Evolutionary conservation across 2,329 filamentous ascomycete genomes (phyloP), one percentile per base, ranked within the genome.

Genomic region (Colletotrichum theobromicola): DNA sequence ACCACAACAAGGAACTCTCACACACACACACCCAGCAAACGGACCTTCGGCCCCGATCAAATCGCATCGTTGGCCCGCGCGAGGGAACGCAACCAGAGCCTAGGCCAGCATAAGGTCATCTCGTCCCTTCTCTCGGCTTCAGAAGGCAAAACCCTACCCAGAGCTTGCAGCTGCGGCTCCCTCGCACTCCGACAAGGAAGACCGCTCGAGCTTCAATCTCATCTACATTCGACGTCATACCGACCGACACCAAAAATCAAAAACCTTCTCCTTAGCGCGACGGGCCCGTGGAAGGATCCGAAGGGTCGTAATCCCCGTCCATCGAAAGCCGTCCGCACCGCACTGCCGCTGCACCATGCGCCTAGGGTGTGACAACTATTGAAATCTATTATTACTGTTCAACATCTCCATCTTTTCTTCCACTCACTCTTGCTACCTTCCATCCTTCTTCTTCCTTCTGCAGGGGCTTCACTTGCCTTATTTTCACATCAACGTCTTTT

Each of bases 161-260:
- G 42, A 50, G 42, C 42, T 46, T 46, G 16, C n/a, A 2, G n/a
- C n/a, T 50, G 24, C 72, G 62, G 37, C 68, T 42, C 65, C 62
- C 57, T 71, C 53, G 62, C 37, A 61, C 26, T 35, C 69, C 32
- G 53, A 66, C 18, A 55, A 63, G 30, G 68, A 70, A 60, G 58
- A 70, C 42, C 37, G 67, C 37, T 53, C 67, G 28, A 30, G 18
- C 57, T 61, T 34, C 18, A 50, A 15, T 35, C 30, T 58, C 50
- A 46, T 46, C 62, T 28, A 34, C n/a, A 46, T 50, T 63, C 57
- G 68, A 72, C 72, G 72, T 74, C 72, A 74, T 74, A 74, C 68
- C 62, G 55, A 24, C 42, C 55, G 26, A 72, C 42, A 30, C 68
- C 61, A 72, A 21, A 50, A 50, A 61, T 30, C 34, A 55, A 62